Evolutionary conservation across 305 asterid genomes (phyloP).

Genomic region (Withania somnifera): DNA sequence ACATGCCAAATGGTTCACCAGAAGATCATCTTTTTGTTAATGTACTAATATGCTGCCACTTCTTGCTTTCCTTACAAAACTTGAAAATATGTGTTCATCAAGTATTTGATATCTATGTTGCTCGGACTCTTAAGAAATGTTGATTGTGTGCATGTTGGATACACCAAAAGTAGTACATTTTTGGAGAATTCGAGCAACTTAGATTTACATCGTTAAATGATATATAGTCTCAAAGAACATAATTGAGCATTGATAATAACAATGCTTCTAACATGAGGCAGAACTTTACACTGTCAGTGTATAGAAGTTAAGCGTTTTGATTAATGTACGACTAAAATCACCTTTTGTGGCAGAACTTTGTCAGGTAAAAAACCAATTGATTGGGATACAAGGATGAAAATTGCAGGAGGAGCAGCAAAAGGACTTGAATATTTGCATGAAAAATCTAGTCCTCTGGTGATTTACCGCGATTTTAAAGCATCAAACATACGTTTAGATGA

Average conservation of each 20-base stretch:
- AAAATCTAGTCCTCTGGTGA: slow-evolving; percentile 31
- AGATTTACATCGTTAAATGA: not conserved
- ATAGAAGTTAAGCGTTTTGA: not conserved
- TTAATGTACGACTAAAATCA: not conserved
- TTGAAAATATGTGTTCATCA: not conserved
- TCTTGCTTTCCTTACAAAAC: not conserved
- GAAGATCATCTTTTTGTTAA: slow-evolving; percentile 85
- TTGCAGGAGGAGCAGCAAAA: slow-evolving; percentile 34
- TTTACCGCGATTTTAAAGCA: slow-evolving; percentile 41
- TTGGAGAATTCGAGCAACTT: not conserved
- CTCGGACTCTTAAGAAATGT: not conserved
- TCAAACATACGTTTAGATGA: slow-evolving; percentile 38
- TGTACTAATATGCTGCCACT: not conserved
- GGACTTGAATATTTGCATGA: slow-evolving; percentile 42
- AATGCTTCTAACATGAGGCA: not conserved
- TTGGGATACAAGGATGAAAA: slow-evolving; percentile 37
- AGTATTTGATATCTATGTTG: not conserved
- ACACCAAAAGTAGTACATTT: not conserved
- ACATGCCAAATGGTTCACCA: slow-evolving; percentile 61
- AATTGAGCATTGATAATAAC: not conserved
- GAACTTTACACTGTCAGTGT: not conserved
- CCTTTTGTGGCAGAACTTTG: slow-evolving; percentile 12
- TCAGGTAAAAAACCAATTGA: slow-evolving; percentile 18
- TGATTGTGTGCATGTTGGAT: not conserved
- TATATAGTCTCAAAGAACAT: not conserved